Base-by-base conservation (phyloP, 1,284 basidiomycete species). In the Phellopilus nigrolimitatus region DNA sequence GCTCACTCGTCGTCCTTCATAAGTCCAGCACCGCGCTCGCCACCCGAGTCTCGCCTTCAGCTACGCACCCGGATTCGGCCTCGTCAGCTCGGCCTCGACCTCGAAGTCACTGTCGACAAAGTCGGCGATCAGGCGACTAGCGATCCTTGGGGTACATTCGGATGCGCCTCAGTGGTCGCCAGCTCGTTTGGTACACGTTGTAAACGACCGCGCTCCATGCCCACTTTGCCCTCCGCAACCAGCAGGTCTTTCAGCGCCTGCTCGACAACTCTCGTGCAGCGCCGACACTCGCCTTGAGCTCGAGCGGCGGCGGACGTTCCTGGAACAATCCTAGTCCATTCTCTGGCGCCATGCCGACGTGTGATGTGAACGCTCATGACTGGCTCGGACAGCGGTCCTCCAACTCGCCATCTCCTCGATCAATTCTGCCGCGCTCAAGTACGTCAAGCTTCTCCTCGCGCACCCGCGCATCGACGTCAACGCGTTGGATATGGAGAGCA, bases 391-490 rank as follows among this genome's bases (percentile, higher is more conserved):
- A 86, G 49, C 91, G 0, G 85, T 90, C 1, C 75, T 98, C 6
- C 95, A 98, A 64, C 79, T 95, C 40, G 88, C 88, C 0, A 85
- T 86, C 47, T 69, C 82, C 7, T 75, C 79, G 19, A 66, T 71
- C 21, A 74, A 79, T 10, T 68, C 79, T 1, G 78, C 82, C 28
- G 79, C 83, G 33, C 67, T 89, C 58, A 87, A 93, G 62, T 98
- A 89, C 66, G 79, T 94, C 45, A 75, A 82, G 44, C 73, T 89
- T 45, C 72, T 98, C n/a, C 75, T 98, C 45, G 78, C 80, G 8
- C 85, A 92, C 59, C 84, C 90, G 1, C 70, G 71, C 22, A 73
- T 95, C 63, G 86, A 91, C 56, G 80, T 94, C 63, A 99, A 99
- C 60, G 57, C 89, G 5, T 71, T 76, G 53, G 95, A 99, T 66